Percentiles rank a stretch among this genome's conserved stretches.
phyloP scores from a whole-genome alignment of 1,139 yeast genomes.

The Candida sp. region DNA sequence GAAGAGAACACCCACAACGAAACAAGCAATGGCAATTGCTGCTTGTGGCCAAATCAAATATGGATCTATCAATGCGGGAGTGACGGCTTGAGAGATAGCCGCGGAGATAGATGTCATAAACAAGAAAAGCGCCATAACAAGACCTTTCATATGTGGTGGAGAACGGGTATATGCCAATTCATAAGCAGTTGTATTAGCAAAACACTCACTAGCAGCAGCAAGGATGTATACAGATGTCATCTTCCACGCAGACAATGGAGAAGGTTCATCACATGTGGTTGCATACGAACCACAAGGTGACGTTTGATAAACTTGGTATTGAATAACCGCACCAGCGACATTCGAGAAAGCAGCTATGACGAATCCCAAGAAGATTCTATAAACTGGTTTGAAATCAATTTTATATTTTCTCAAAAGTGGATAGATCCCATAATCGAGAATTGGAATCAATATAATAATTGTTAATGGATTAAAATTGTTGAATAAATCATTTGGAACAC shows the following conservation, averaged over 20 bases:
- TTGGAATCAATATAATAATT: conserved; percentile 61
- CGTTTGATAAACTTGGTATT: conserved; percentile 27
- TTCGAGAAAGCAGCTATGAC: conserved; percentile 33
- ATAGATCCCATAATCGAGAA: conserved; percentile 54
- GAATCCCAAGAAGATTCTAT: conserved; percentile 36
- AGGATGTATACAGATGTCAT: conserved; percentile 49
- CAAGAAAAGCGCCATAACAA: conserved; percentile 65
- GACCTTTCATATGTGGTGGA: conserved; percentile 64
- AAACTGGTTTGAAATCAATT: conserved; percentile 34
- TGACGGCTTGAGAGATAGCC: conserved; percentile 53
- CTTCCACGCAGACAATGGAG: conserved; percentile 58
- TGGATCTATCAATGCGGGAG: conserved; percentile 54
- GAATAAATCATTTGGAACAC: conserved; percentile 71
- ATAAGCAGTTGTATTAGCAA: conserved; percentile 64
- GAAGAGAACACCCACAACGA: conserved; percentile 39
- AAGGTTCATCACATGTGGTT: conserved; percentile 45
- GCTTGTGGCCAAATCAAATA: conserved; percentile 54
- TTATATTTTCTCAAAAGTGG: conserved; percentile 53
- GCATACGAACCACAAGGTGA: conserved; percentile 42
- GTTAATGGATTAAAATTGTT: conserved; percentile 68
- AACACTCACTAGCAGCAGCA: conserved; percentile 67
- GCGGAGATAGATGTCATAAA: conserved; percentile 59
- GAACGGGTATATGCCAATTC: conserved; percentile 71
- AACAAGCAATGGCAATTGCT: conserved; percentile 46
- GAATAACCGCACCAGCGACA: conserved; percentile 39